Conservation (phyloP, 2,329 filamentous ascomycete species). For the Penicillium sp. region DNA sequence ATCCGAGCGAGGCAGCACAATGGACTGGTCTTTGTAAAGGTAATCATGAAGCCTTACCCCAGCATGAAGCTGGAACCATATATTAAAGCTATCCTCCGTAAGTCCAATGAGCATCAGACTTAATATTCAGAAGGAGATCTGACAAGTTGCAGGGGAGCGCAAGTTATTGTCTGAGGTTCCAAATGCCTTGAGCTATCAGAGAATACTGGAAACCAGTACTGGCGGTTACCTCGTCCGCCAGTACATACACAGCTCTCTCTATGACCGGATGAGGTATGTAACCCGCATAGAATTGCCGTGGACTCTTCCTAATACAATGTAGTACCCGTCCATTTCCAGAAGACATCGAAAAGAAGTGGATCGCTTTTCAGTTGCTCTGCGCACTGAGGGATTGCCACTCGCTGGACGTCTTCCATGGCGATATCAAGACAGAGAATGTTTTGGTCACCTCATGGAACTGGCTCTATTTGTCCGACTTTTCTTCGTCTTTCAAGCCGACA, state of each 20-base stretch:
- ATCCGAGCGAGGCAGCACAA: constrained; percentile 83
- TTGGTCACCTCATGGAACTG: constrained; percentile 98
- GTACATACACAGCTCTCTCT: constrained; percentile 90
- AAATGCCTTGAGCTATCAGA: constrained; percentile 82
- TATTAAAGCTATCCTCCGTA: constrained; percentile 64
- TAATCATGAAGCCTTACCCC: constrained; percentile 83
- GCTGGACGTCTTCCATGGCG: constrained; percentile 83
- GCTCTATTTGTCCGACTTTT: constrained; percentile 96
- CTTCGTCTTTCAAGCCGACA: constrained; percentile 86
- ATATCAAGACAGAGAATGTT: constrained; percentile 97
- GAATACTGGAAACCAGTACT: constrained; percentile 80
- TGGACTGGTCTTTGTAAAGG: constrained; percentile 86
- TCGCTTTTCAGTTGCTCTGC: constrained; percentile 89
- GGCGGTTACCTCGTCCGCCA: constrained; percentile 90
- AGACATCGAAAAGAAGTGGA: constrained; percentile 97
- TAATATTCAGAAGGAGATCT: constrained; percentile 10
- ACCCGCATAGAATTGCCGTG: not conserved
- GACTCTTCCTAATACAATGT: constrained; percentile 25
- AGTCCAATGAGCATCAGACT: constrained; percentile 52
- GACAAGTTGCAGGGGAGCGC: constrained; percentile 57
- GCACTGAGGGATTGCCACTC: constrained; percentile 85
- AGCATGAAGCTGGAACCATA: constrained; percentile 72
- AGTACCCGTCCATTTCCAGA: constrained; percentile 94
- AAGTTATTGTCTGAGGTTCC: constrained; percentile 71
- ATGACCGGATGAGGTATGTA: constrained; percentile 68